phyloP scores from a whole-genome alignment of 2,329 filamentous ascomycete species.

The Xylariaceae sp. region DNA sequence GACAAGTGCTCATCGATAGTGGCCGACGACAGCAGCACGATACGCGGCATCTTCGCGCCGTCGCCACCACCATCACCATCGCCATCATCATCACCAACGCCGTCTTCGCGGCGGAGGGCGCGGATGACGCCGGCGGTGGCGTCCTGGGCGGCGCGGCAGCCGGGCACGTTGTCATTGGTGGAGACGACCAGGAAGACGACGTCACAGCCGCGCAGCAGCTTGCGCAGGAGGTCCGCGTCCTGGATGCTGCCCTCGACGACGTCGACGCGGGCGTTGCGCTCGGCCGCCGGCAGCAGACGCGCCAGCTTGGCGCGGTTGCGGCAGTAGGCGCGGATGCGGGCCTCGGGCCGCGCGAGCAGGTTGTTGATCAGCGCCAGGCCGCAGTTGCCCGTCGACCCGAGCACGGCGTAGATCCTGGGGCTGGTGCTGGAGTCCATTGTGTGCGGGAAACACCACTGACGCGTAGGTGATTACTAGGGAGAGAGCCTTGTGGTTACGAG shows the following conservation, averaged over 20 bases:
- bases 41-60: constrained; percentile 22
- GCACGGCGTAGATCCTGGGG: constrained; percentile 31
- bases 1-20: constrained; percentile 32
- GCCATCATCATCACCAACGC: too few relatives aligned
- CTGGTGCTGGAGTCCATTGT: too few relatives aligned
- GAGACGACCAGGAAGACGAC: constrained; percentile 34
- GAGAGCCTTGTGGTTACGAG: too few relatives aligned
- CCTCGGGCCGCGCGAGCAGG: constrained; percentile 25
- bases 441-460: too few relatives aligned
- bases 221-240: constrained; percentile 29
- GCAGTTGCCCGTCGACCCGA: constrained; percentile 36
- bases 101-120: constrained; percentile 29
- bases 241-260: constrained; percentile 36
- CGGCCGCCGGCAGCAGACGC: constrained; percentile 24
- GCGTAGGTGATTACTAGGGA: too few relatives aligned
- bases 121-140: constrained; percentile 26
- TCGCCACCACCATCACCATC: neutral
- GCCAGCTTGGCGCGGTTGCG: constrained; percentile 33
- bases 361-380: constrained; percentile 33
- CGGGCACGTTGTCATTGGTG: constrained; percentile 37
- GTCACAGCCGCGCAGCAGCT: constrained; percentile 26
- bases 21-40: constrained; percentile 36
- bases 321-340: constrained; percentile 34
- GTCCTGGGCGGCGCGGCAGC: constrained; percentile 30
- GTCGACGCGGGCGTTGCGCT: constrained; percentile 23